Percentiles rank a stretch among this genome's conserved stretches.
phyloP scores from a whole-genome alignment of 2,329 filamentous ascomycete species.

The Dichotomopilus funicola region DNA sequence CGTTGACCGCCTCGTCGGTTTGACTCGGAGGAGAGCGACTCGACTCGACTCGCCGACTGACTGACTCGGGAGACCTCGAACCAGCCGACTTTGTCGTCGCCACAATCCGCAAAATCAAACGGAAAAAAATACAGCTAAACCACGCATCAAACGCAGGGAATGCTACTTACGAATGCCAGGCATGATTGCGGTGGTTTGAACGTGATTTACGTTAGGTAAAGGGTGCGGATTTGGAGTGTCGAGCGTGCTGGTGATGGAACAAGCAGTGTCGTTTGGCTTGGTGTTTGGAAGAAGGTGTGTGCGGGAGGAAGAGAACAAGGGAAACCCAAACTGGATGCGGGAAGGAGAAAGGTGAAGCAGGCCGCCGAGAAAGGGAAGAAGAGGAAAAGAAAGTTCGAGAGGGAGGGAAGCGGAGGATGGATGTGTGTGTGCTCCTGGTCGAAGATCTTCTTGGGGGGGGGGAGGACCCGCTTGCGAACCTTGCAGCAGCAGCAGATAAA shows the following conservation, averaged over 20 bases:
- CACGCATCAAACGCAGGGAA: slow-evolving; percentile 10
- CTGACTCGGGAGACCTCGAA: too few species aligned
- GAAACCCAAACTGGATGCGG: background rate
- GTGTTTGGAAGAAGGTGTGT: background rate
- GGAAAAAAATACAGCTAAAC: background rate
- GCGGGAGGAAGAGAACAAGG: background rate
- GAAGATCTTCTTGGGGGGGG: too few species aligned
- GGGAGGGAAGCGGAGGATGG: background rate
- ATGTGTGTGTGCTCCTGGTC: background rate
- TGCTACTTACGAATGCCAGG: slow-evolving; percentile 45
- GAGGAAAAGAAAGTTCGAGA: background rate
- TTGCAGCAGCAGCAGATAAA: too few species aligned
- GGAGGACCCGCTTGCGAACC: too few species aligned
- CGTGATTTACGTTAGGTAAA: background rate
- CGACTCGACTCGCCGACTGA: too few species aligned
- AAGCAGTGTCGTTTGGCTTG: background rate
- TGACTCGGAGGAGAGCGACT: too few species aligned
- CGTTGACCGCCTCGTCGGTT: too few species aligned
- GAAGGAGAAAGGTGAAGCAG: background rate
- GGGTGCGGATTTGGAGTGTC: background rate
- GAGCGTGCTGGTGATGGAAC: background rate
- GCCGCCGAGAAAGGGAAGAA: background rate
- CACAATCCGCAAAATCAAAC: too few species aligned
- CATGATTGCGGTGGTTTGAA: slow-evolving; percentile 35
- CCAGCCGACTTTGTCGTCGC: too few species aligned